Percentiles rank a stretch among this genome's conserved stretches.
phyloP scores from a whole-genome alignment of 169 alveolate genomes.

The Theileria equi region DNA sequence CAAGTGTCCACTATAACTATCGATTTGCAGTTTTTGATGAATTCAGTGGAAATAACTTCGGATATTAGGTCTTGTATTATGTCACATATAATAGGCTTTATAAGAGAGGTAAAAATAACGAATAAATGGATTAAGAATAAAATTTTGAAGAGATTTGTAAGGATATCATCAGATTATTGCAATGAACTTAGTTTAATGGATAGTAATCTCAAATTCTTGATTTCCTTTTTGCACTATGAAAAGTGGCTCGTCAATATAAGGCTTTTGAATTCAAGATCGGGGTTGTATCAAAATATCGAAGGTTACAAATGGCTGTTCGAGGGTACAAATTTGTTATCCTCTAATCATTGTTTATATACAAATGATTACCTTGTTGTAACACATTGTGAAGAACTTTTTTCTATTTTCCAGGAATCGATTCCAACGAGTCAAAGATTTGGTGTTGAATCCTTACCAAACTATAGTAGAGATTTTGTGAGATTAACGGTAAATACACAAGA shows the following conservation, averaged over 20 bases:
- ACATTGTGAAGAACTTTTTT: conserved; percentile 1
- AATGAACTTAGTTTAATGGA: background rate
- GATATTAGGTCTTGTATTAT: background rate
- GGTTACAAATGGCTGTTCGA: background rate
- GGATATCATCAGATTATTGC: conserved; percentile 16
- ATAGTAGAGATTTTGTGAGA: background rate
- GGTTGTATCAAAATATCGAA: background rate
- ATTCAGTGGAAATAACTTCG: background rate
- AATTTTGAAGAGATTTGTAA: background rate
- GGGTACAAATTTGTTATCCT: conserved; percentile 5
- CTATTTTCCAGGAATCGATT: background rate
- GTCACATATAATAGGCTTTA: conserved; percentile 6
- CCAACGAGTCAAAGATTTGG: background rate
- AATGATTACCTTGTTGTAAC: conserved; percentile 18
- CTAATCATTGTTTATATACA: conserved; percentile 8
- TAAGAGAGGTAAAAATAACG: conserved; percentile 3
- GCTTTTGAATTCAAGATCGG: background rate
- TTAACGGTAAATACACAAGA: background rate
- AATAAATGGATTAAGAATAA: conserved; percentile 5
- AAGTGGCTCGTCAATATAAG: background rate
- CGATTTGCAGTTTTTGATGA: background rate
- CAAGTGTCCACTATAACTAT: background rate
- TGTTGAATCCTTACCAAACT: conserved; percentile 1
- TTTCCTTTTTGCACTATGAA: conserved; percentile 21
- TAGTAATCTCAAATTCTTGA: background rate